phyloP scores from a whole-genome alignment of 129 eudicot genomes.

The Lactuca saligna region DNA sequence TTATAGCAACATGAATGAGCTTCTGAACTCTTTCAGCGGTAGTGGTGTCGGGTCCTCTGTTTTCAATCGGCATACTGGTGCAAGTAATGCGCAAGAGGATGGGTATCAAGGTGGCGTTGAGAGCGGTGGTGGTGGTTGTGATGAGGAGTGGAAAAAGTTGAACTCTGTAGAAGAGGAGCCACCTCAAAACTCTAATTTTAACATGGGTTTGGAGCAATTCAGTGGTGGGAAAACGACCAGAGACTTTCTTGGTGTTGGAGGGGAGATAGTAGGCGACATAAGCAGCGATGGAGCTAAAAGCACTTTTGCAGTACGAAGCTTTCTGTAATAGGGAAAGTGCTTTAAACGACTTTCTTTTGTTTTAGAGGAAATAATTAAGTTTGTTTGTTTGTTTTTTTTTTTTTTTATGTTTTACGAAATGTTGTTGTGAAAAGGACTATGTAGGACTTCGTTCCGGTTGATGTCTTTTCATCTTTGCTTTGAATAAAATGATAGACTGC shows the following conservation, averaged over 20 bases:
- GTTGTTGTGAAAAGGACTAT: too few relatives aligned
- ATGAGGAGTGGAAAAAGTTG: neutral
- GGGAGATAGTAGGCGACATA: neutral
- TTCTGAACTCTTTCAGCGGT: constrained; percentile 2
- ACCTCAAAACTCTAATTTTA: neutral
- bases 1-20: neutral
- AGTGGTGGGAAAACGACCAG: constrained; percentile 3
- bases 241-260: constrained; percentile 36
- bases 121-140: neutral
- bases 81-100: constrained; percentile 10
- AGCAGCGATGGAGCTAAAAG: neutral
- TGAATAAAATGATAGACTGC: too few relatives aligned
- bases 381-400: too few relatives aligned
- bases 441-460: too few relatives aligned
- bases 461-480: too few relatives aligned
- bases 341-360: too few relatives aligned
- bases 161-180: neutral
- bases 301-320: neutral
- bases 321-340: neutral
- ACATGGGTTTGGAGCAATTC: constrained; percentile 3
- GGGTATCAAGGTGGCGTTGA: neutral
- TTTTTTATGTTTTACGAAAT: too few relatives aligned
- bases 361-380: too few relatives aligned
- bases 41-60: neutral
- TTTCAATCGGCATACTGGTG: neutral